Conservation (phyloP, 768 basidiomycete genomes). For the Phaffia tasmanica region DNA sequence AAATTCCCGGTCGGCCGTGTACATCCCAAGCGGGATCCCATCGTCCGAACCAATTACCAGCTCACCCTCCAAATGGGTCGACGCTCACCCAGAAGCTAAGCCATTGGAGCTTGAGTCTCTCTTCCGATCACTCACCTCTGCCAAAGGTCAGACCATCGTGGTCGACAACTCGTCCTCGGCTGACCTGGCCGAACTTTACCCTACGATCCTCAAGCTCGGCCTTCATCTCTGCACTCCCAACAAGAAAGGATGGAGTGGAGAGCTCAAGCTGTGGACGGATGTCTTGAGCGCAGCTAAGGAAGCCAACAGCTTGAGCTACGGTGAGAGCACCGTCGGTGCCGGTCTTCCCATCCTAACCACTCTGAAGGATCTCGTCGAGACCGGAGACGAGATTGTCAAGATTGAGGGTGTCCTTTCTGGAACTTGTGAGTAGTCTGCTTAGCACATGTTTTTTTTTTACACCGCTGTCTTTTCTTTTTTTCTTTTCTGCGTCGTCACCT, state of each 20-base stretch:
- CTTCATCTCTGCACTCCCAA: constrained; percentile 89
- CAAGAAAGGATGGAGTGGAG: constrained; percentile 87
- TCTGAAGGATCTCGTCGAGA: constrained; percentile 78
- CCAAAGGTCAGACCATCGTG: constrained; percentile 45
- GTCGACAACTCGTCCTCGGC: constrained; percentile 91
- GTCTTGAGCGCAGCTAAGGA: constrained; percentile 54
- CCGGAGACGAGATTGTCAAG: constrained; percentile 82
- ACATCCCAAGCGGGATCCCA: not conserved
- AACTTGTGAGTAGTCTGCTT: constrained; percentile 43
- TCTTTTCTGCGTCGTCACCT: not conserved
- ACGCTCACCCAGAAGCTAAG: constrained; percentile 5
- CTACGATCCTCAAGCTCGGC: constrained; percentile 62
- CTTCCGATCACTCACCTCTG: not conserved
- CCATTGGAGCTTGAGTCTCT: constrained; percentile 17
- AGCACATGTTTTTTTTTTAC: not conserved
- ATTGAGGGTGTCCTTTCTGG: constrained; percentile 90
- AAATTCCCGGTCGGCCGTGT: constrained; percentile 37
- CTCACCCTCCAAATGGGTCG: constrained; percentile 17
- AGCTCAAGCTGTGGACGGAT: constrained; percentile 53
- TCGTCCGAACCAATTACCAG: not conserved
- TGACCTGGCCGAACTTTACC: constrained; percentile 67
- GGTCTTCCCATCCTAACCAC: constrained; percentile 87
- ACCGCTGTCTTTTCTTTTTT: not conserved
- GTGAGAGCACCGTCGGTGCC: constrained; percentile 89
- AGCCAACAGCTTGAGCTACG: constrained; percentile 34